Conservation (phyloP, 345 rosid species). For the rapeseed (Brassica napus) region DNA sequence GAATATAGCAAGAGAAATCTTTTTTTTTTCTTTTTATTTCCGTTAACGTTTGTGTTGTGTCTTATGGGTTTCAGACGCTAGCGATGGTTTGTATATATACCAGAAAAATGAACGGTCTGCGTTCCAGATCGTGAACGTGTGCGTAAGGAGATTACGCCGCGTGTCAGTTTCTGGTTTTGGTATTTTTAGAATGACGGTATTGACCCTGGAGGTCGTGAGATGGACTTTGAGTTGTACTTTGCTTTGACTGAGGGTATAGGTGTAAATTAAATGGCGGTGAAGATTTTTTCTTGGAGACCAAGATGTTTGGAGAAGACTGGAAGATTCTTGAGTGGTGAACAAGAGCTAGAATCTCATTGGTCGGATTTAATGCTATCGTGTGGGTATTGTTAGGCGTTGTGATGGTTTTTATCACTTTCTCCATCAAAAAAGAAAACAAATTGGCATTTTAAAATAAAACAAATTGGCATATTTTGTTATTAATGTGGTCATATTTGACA, state of each 20-base stretch:
- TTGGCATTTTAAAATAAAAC: neutral
- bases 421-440: neutral
- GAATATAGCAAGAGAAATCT: slow-evolving; percentile 22
- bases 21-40: slow-evolving; percentile 16
- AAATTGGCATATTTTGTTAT: neutral
- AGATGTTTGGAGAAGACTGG: slow-evolving; percentile 16
- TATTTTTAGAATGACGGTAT: neutral
- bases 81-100: slow-evolving; percentile 7
- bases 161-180: slow-evolving; percentile 20
- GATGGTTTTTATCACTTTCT: slow-evolving; percentile 7
- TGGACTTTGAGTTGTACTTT: slow-evolving; percentile 6
- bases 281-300: slow-evolving; percentile 30
- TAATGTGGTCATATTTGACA: neutral
- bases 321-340: slow-evolving; percentile 27
- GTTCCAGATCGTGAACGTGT: slow-evolving; percentile 7
- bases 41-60: neutral
- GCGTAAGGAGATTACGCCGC: neutral
- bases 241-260: slow-evolving; percentile 26
- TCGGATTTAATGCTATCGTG: slow-evolving; percentile 14
- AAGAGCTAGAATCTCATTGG: slow-evolving; percentile 24
- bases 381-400: slow-evolving; percentile 5
- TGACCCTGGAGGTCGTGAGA: neutral
- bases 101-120: neutral
- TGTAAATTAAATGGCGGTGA: neutral
- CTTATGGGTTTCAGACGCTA: neutral